Base-by-base conservation (phyloP, 352 stramenopile species). In the Globisporangium nagaii region DNA sequence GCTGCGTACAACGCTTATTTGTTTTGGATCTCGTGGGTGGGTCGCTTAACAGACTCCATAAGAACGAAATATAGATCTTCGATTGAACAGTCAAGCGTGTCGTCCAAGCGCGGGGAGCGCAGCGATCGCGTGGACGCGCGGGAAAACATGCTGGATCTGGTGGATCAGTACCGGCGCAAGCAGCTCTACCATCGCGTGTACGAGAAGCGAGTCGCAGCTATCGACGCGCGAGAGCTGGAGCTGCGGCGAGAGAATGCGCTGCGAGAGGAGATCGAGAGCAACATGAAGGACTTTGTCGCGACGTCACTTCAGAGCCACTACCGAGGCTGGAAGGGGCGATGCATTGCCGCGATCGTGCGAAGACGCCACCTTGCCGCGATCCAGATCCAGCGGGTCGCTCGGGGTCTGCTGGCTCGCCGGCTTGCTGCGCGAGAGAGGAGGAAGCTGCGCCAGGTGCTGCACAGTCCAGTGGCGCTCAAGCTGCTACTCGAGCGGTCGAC, bases 281-380 rank as follows among this genome's bases (percentile, higher is more conserved):
- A 89, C 59, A 87, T 86, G 73, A 84, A 81, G 22, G 60, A 80
- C 56, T 88, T 86, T 20, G 79, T 91, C 27, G 83, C 83, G 8
- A 86, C 75, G 7, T 75, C 75, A 25, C 55, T 93, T 4, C 83
- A 91, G 61, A 71, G 78, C 36, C 63, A 67, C 15, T 88, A 74
- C 54, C 75, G 80, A 8, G 79, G 83, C 0, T 93, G 70, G 69
- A 71, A 78, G 42, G 77, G 74, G 0, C 80, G 83, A 0, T 66
- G 65, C 24, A 34, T 75, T 6, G 73, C 65, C 8, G 51, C 56
- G 9, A 53, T 52, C 17, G 70, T 69, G 8, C 61, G 73, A 0
- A 47, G 54, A 6, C 67, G 75, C 0, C 73, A 87, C 41, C 22
- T 65, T 9, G 77, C 83, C 4, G 76, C 78, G 17, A 74, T 89